These are phyloP conservation scores for Ceratobasidium sp. DNA, from an alignment of 1,284 basidiomycete species.

Conservation along the genomic window DNA sequence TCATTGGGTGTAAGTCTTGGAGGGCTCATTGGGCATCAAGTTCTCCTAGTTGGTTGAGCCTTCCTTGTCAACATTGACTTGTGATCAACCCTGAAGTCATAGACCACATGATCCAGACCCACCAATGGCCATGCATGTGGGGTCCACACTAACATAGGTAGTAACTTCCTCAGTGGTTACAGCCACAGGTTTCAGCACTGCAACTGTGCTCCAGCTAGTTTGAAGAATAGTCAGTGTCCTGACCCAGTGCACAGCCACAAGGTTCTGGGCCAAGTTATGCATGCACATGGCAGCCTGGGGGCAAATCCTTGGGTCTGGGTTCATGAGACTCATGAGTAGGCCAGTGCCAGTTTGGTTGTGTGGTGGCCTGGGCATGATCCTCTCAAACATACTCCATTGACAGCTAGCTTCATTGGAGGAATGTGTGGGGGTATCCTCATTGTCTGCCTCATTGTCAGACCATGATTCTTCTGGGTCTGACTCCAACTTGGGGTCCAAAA, in stretches of 20 bases:
- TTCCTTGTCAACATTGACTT: slow-evolving; percentile 67
- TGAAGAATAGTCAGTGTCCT: slow-evolving; percentile 51
- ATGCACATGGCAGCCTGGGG: slow-evolving; percentile 38
- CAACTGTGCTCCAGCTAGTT: slow-evolving; percentile 68
- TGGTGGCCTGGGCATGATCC: slow-evolving; percentile 68
- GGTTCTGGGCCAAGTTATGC: slow-evolving; percentile 44
- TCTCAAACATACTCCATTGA: slow-evolving; percentile 76
- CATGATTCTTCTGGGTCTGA: slow-evolving; percentile 61
- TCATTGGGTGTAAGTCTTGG: slow-evolving; percentile 44
- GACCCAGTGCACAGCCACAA: slow-evolving; percentile 27
- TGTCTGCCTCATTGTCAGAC: slow-evolving; percentile 44
- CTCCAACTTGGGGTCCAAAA: slow-evolving; percentile 50
- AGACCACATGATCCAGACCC: slow-evolving; percentile 27
- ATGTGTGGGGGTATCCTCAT: slow-evolving; percentile 45
- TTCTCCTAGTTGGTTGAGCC: slow-evolving; percentile 57
- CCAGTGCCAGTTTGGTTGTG: slow-evolving; percentile 57
- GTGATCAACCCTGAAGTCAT: slow-evolving; percentile 65
- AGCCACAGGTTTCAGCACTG: slow-evolving; percentile 65
- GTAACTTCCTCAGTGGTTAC: slow-evolving; percentile 56
- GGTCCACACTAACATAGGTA: slow-evolving; percentile 46
- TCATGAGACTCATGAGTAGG: slow-evolving; percentile 68
- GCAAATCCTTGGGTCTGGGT: slow-evolving; percentile 61
- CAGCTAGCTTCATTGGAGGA: slow-evolving; percentile 68
- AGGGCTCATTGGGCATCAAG: slow-evolving; percentile 39
- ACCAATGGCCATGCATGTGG: slow-evolving; percentile 39